These are phyloP conservation scores for Byssoonygena ceratinophila DNA, from an alignment of 2,329 filamentous ascomycete genomes.

Conservation along the genomic window DNA sequence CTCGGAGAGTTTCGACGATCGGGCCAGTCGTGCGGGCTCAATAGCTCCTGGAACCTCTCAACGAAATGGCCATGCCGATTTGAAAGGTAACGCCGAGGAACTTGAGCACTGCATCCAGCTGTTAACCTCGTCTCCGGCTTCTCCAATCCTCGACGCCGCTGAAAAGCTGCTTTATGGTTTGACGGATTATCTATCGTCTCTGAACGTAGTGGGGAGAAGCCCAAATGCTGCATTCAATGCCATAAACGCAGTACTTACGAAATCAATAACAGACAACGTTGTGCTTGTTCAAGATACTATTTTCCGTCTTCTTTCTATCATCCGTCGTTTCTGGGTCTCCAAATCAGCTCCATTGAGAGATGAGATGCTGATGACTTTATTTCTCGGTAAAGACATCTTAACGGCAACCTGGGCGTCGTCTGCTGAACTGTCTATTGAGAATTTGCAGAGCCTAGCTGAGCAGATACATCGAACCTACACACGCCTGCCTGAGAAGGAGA, in stretches of 20 bases:
- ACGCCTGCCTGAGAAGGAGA: conserved; percentile 56
- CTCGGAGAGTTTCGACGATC: conserved; percentile 23
- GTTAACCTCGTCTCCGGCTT: conserved; percentile 56
- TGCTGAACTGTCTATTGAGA: conserved; percentile 32
- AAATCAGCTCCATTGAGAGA: conserved; percentile 58
- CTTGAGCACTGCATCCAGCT: conserved; percentile 56
- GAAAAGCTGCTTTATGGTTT: conserved; percentile 48
- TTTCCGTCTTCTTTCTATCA: conserved; percentile 55
- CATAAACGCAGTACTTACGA: conserved; percentile 60
- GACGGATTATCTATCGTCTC: conserved; percentile 51
- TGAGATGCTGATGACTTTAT: conserved; percentile 64
- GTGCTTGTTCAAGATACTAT: conserved; percentile 51
- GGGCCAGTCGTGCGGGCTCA: conserved; percentile 25
- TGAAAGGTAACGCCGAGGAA: conserved; percentile 38
- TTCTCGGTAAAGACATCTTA: conserved; percentile 53
- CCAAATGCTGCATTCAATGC: conserved; percentile 65
- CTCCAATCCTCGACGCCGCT: conserved; percentile 51
- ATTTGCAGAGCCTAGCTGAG: conserved; percentile 56
- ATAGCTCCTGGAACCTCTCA: conserved; percentile 23
- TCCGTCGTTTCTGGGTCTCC: conserved; percentile 67
- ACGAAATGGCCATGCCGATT: conserved; percentile 15
- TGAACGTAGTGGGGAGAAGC: conserved; percentile 49
- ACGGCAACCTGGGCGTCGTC: conserved; percentile 31
- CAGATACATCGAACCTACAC: conserved; percentile 69
- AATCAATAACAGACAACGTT: conserved; percentile 58